A percentile compares a stretch with the other conserved stretches of the same genome.
phyloP scores from a whole-genome alignment of 495 filamentous ascomycete genomes.

The Jackrogersella multiformis region DNA sequence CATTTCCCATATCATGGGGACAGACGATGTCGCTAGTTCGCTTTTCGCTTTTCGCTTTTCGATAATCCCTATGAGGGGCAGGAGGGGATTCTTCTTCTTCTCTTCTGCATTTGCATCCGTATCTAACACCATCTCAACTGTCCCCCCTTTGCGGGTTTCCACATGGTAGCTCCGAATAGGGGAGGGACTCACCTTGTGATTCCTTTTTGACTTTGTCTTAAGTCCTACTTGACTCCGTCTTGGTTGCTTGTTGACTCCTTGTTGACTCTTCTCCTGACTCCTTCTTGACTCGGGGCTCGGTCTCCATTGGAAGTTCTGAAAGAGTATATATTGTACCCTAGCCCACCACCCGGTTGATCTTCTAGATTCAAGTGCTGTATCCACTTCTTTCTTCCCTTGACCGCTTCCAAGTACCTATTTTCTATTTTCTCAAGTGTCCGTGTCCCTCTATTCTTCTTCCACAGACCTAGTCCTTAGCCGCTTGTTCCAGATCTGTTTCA shows the following conservation, averaged over 20 bases:
- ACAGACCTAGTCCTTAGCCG: not conserved
- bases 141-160: not conserved
- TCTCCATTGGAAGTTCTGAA: not conserved
- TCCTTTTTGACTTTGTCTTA: no score
- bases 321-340: not conserved
- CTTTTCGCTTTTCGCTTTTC: no score
- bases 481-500: not conserved
- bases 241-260: conserved; percentile 4
- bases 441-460: not conserved
- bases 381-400: conserved; percentile 5
- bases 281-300: not conserved
- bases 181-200: conserved; percentile 5
- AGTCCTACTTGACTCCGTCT: no score
- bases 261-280: not conserved
- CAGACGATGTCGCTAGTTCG: not conserved
- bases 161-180: conserved; percentile 15
- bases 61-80: conserved; percentile 9
- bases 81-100: not conserved
- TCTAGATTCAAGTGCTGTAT: not conserved
- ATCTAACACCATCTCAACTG: not conserved
- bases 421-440: not conserved
- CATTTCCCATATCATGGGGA: not conserved
- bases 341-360: not conserved
- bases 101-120: not conserved
- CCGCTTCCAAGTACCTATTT: not conserved